These are phyloP conservation scores for Xylaria nigripes DNA, from an alignment of 495 filamentous ascomycete genomes.

Conservation along the genomic window DNA sequence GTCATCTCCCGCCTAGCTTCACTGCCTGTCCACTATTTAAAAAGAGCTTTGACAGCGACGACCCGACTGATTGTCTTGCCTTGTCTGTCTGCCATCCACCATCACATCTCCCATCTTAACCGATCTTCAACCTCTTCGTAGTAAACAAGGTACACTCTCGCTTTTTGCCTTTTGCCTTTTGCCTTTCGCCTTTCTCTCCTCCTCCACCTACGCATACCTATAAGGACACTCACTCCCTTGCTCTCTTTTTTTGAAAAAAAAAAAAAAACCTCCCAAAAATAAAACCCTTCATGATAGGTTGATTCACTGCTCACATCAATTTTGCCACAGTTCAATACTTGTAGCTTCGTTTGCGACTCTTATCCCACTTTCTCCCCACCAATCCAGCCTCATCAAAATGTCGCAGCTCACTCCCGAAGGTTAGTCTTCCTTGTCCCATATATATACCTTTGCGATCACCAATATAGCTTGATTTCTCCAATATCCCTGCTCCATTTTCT, in stretches of 20 bases:
- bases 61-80: neutral
- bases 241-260: too few species aligned
- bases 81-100: neutral
- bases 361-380: neutral
- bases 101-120: too few species aligned
- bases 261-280: too few species aligned
- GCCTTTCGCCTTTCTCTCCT: too few species aligned
- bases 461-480: neutral
- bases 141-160: too few species aligned
- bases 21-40: neutral
- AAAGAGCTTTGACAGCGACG: neutral
- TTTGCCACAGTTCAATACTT: neutral
- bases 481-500: neutral
- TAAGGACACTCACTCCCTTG: too few species aligned
- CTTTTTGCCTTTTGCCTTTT: too few species aligned
- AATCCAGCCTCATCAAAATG: slow-evolving; percentile 15
- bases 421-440: slow-evolving; percentile 4
- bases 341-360: neutral
- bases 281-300: too few species aligned
- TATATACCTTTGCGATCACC: neutral
- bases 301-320: neutral
- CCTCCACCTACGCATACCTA: too few species aligned
- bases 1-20: neutral
- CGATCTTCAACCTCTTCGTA: neutral
- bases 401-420: slow-evolving; percentile 28